Evolutionary conservation across 768 basidiomycete species (phyloP), one percentile per base, ranked within the genome.

Genomic region (Leccinum arenicola): DNA sequence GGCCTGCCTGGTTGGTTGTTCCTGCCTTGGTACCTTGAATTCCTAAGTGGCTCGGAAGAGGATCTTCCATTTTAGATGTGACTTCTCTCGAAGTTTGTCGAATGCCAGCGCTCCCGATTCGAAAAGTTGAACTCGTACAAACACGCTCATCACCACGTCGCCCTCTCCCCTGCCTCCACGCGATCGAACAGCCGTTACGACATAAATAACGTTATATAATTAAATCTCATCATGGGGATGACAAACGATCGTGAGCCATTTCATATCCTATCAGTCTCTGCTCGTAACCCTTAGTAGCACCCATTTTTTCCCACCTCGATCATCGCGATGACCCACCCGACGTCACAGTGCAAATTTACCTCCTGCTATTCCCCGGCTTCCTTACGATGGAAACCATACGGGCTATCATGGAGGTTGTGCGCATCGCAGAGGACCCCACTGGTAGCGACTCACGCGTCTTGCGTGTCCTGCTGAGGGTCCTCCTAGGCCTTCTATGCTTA

Each of bases 321-420:
- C 14, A 9, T 35, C 33, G 33, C 33, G 33, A 14, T 35, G 33
- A 6, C 33, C 33, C 11, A 33, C 33, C 11, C 33, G 33, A 12
- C 11, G 33, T 33, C 33, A 12, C 33, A 33, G 17, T 29, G 29
- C 57, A 45, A 19, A 47, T 23, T 33, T 33, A 12, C 11, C 11
- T 61, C 35, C 27, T 69, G 3, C 53, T 67, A 2, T 0, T 69
- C 1, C 59, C 62, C 0, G 9, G 58, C 0, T 70, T 70, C 19
- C 0, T 70, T 0, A 48, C 45, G 0, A 31, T 72, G 15, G 69
- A 70, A 3, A 23, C 7, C 0, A 27, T 56, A 0, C 56, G 69
- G 0, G 10, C 12, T 0, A 25, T 38, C 4, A 50, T 68, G 21
- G 63, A 64, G 59, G 14, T 36, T 0, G 40, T 47, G 2, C 57